These are phyloP conservation scores for Cornus kousa DNA, from an alignment of 148 eudicot species.

Conservation along the genomic window DNA sequence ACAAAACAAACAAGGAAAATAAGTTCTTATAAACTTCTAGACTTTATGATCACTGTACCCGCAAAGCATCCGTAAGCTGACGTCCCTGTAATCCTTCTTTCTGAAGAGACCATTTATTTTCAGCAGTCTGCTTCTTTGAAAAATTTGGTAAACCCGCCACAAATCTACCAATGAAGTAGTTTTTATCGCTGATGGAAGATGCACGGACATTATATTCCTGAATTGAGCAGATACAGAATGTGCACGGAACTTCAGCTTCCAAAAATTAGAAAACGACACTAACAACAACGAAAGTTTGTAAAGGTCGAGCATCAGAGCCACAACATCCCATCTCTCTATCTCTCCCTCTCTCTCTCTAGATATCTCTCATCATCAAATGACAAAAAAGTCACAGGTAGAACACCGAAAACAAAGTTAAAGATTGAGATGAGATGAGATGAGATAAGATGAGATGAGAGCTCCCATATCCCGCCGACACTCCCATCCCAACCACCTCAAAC, in stretches of 20 bases:
- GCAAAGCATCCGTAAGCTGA: slow-evolving; percentile 53
- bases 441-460: too few relatives aligned
- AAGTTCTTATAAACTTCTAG: not conserved
- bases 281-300: too few relatives aligned
- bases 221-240: slow-evolving; percentile 14
- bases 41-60: slow-evolving; percentile 36
- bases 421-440: too few relatives aligned
- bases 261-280: not conserved
- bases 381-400: too few relatives aligned
- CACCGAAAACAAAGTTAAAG: too few relatives aligned
- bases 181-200: slow-evolving; percentile 60
- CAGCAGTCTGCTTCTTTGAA: slow-evolving; percentile 72
- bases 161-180: slow-evolving; percentile 84
- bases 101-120: slow-evolving; percentile 77
- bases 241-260: not conserved
- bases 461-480: too few relatives aligned
- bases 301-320: too few relatives aligned
- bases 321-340: too few relatives aligned
- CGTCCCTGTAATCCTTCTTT: slow-evolving; percentile 85
- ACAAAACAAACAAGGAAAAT: not conserved
- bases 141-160: slow-evolving; percentile 73
- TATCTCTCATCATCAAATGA: too few relatives aligned
- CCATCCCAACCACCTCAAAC: too few relatives aligned
- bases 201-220: slow-evolving; percentile 90
- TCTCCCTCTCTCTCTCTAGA: too few relatives aligned